phyloP scores from a whole-genome alignment of 129 eudicot species.

The Tagetes patula region DNA sequence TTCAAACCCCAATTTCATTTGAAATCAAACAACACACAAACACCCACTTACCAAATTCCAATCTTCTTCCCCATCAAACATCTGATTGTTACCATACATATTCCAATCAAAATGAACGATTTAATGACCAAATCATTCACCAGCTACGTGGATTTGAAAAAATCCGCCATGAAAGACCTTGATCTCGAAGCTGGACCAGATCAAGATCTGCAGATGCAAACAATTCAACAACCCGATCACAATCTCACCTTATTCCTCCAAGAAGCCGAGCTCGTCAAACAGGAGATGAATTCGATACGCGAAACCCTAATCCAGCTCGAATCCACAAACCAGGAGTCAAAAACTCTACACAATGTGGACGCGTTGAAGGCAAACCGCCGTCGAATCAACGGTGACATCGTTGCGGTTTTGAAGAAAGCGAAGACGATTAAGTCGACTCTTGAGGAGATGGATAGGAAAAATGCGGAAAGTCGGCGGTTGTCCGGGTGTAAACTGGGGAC shows the following conservation, averaged over 20 bases:
- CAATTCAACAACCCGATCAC: slow-evolving; percentile 41
- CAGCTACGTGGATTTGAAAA: slow-evolving; percentile 86
- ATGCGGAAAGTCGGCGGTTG: slow-evolving; percentile 39
- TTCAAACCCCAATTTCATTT: slow-evolving; percentile 25
- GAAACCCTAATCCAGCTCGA: slow-evolving; percentile 52
- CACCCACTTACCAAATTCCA: slow-evolving; percentile 15
- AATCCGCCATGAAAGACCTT: slow-evolving; percentile 67
- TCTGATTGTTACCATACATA: slow-evolving; percentile 24
- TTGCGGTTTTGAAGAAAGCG: slow-evolving; percentile 63
- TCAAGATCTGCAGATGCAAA: slow-evolving; percentile 46
- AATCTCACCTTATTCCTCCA: slow-evolving; percentile 65
- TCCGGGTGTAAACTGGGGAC: slow-evolving; percentile 77
- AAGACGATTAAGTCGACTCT: slow-evolving; percentile 12
- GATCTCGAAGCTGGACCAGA: slow-evolving; percentile 58
- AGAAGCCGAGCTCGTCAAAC: slow-evolving; percentile 75
- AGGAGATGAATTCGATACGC: slow-evolving; percentile 58
- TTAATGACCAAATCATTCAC: slow-evolving; percentile 83
- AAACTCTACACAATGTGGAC: slow-evolving; percentile 69
- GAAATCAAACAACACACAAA: slow-evolving; percentile 10
- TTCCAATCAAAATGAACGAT: slow-evolving; percentile 62
- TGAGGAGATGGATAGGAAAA: too few species aligned
- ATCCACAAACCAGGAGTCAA: slow-evolving; percentile 52
- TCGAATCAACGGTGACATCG: slow-evolving; percentile 54
- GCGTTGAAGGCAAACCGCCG: slow-evolving; percentile 49
- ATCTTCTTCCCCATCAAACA: neutral